Conservation (phyloP, 2,329 filamentous ascomycete genomes). For the Dissoconium aciculare region DNA sequence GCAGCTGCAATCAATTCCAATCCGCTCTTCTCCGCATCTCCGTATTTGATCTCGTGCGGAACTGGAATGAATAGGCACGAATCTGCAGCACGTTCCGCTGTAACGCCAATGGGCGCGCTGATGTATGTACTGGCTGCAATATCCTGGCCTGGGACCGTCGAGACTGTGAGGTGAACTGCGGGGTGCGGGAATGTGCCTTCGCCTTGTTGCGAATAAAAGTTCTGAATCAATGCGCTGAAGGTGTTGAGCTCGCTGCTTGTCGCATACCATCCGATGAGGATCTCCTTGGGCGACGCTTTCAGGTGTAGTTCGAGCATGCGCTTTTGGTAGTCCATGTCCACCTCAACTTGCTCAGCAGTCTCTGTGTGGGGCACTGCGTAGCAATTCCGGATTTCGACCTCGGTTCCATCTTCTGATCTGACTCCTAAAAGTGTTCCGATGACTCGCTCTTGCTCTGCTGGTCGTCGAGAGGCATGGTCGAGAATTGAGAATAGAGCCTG, state of each 20-base stretch:
- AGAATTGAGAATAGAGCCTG: slow-evolving; percentile 59
- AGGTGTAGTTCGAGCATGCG: slow-evolving; percentile 94
- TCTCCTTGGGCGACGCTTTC: slow-evolving; percentile 84
- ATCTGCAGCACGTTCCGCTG: slow-evolving; percentile 84
- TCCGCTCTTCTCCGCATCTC: slow-evolving; percentile 59
- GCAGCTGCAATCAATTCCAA: slow-evolving; percentile 75
- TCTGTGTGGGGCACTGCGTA: slow-evolving; percentile 98
- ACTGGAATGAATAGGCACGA: slow-evolving; percentile 96
- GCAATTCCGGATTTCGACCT: slow-evolving; percentile 88
- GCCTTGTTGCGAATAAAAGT: slow-evolving; percentile 95
- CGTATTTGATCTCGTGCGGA: slow-evolving; percentile 83
- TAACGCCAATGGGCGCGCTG: slow-evolving; percentile 85
- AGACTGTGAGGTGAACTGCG: slow-evolving; percentile 92
- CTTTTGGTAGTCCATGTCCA: slow-evolving; percentile 99
- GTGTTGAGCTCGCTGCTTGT: slow-evolving; percentile 94
- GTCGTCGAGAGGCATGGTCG: slow-evolving; percentile 87
- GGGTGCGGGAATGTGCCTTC: slow-evolving; percentile 95
- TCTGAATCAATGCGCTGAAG: slow-evolving; percentile 96
- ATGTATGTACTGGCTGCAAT: slow-evolving; percentile 91
- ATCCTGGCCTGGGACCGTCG: slow-evolving; percentile 72
- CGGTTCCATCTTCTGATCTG: slow-evolving; percentile 88
- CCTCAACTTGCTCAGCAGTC: slow-evolving; percentile 95
- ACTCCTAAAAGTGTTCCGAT: slow-evolving; percentile 91
- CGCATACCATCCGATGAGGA: slow-evolving; percentile 95
- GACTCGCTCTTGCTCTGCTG: slow-evolving; percentile 83